A percentile compares a stretch with the other conserved stretches of the same genome.
phyloP scores from a whole-genome alignment of 768 basidiomycete species.

The Trichaptum fuscoviolaceum region DNA sequence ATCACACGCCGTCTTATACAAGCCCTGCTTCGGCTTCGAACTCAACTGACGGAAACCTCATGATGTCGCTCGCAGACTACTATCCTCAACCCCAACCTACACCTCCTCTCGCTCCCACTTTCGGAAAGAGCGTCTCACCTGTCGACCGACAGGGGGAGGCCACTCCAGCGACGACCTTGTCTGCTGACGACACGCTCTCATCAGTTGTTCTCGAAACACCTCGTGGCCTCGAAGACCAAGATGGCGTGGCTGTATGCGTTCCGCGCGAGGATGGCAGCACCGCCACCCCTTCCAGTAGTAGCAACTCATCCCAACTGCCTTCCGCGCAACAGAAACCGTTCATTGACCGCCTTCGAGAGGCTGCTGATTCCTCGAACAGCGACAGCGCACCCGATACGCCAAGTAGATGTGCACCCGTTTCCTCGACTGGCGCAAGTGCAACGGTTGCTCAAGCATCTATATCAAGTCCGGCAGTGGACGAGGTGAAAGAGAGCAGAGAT shows the following conservation, averaged over 20 bases:
- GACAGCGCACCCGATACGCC: background rate
- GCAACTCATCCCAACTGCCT: background rate
- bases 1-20: background rate
- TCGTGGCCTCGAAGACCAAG: background rate
- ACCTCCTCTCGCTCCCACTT: background rate
- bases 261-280: background rate
- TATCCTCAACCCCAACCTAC: background rate
- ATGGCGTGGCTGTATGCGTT: slow-evolving; percentile 1
- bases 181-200: background rate
- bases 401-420: background rate
- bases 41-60: background rate
- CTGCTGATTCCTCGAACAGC: background rate
- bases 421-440: background rate
- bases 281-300: background rate
- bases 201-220: background rate
- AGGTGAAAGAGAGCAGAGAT: background rate
- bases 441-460: background rate
- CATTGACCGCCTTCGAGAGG: slow-evolving; percentile 1
- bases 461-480: background rate
- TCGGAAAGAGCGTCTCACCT: background rate
- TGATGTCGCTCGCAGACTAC: background rate
- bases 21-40: background rate
- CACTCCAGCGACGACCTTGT: background rate
- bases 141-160: background rate
- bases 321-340: background rate